Base-by-base conservation (phyloP, 768 basidiomycete genomes). In the Leccinum incarnatum region DNA sequence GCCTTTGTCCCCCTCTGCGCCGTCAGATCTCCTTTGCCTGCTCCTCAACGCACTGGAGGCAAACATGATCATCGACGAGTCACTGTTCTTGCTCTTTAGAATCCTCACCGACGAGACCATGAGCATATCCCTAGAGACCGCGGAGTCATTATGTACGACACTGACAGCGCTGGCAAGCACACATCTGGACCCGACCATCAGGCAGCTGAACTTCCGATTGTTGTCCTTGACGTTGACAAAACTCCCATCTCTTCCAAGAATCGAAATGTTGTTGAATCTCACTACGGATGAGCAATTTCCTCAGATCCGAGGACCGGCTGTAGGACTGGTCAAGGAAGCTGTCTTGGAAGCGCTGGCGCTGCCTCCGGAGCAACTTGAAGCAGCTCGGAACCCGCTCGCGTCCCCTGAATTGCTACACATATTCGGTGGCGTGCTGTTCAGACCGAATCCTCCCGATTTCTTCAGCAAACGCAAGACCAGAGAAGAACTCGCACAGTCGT, bases 241-340 rank as follows among this genome's bases (percentile, higher is more conserved):
- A 2, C 72, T 80, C 4, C 81, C 83, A 1, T 71, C 82, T 0
- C 64, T 73, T 36, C 63, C 84, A 1, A 81, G 83, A 3, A 72
- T 90, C 15, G 79, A 82, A 45, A 71, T 86, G 9, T 76, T 91
- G 3, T 71, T 76, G 11, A 84, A 84, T 36, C 76, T 91, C 21
- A 78, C 82, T 17, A 61, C 65, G 10, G 77, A 83, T 57, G 69
- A 71, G 5, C 74, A 81, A 15, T 81, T 81, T 49, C 85, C 85
- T 0, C 86, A 88, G 65, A 88, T 91, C 79, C 79, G 85, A 9
- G 82, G 84, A 0, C 86, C 88, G 1, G 81, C 86, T 0, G 77
- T 92, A 0, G 85, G 86, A 0, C 75, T 91, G 2, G 78, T 90
- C 1, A 88, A 87, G 67, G 88, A 91, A 53, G 81, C 83, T 1